Conservation (phyloP, 768 basidiomycete genomes). For the Trametes gibbosa region DNA sequence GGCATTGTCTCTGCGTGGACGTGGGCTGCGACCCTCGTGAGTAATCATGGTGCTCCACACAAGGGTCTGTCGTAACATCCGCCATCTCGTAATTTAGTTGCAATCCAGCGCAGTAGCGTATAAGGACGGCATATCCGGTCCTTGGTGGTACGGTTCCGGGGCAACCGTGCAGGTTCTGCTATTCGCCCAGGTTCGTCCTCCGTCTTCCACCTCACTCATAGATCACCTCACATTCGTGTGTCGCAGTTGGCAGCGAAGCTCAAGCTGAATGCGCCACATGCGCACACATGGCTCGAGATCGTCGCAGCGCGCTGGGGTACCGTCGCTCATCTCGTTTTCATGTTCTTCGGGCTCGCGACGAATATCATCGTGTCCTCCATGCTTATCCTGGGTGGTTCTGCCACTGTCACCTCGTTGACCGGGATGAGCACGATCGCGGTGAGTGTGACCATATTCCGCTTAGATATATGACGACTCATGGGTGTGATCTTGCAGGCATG, state of each 20-base stretch:
- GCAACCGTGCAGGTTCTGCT: constrained; percentile 85
- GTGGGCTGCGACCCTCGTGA: constrained; percentile 75
- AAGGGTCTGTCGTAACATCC: too few relatives aligned
- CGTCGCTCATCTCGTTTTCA: constrained; percentile 76
- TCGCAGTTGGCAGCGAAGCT: constrained; percentile 83
- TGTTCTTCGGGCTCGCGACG: constrained; percentile 91
- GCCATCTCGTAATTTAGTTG: constrained; percentile 36
- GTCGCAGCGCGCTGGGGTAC: constrained; percentile 79
- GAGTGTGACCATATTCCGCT: constrained; percentile 26
- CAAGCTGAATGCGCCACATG: constrained; percentile 86
- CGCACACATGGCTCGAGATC: constrained; percentile 89
- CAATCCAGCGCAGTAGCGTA: constrained; percentile 86
- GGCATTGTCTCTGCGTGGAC: constrained; percentile 95
- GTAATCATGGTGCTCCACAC: neutral
- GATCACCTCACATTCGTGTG: neutral
- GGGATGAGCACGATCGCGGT: constrained; percentile 88
- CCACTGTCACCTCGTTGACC: constrained; percentile 84
- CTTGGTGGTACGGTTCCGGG: constrained; percentile 92
- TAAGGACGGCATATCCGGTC: constrained; percentile 80
- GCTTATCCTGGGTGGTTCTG: constrained; percentile 77
- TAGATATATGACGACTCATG: neutral
- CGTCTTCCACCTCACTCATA: neutral
- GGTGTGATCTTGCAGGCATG: constrained; percentile 51
- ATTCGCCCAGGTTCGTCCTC: constrained; percentile 66
- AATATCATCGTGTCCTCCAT: constrained; percentile 91